phyloP scores from a whole-genome alignment of 768 basidiomycete species.

The Amanita jacksonii region DNA sequence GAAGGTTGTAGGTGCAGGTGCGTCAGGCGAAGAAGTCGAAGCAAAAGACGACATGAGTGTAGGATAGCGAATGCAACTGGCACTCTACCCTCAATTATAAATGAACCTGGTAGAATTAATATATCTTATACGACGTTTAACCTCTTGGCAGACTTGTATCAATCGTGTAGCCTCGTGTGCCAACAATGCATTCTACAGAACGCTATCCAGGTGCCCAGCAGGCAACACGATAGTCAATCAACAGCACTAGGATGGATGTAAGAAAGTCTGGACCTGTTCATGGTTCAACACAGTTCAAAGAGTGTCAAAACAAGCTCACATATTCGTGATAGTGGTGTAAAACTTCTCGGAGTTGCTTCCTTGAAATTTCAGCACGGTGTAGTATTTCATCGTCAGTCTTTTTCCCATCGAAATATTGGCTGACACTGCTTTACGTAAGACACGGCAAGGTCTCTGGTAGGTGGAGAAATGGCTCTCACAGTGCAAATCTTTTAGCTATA shows the following conservation, averaged over 20 bases:
- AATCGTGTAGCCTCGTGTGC: no score
- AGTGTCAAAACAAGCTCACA: conserved; percentile 34
- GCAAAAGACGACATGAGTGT: conserved; percentile 21
- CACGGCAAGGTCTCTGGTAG: not conserved
- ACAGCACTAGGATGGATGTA: conserved; percentile 37
- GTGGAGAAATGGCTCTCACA: conserved; percentile 46
- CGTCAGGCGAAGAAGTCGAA: no score
- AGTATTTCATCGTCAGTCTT: conserved; percentile 89
- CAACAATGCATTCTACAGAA: no score
- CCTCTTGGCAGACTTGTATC: no score
- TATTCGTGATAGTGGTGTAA: conserved; percentile 83
- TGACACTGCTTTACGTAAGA: conserved; percentile 44
- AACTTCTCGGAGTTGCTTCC: conserved; percentile 77
- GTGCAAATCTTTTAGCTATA: conserved; percentile 66
- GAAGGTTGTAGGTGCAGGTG: no score
- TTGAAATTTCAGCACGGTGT: conserved; percentile 76
- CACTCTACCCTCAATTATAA: no score
- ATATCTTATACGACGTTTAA: no score
- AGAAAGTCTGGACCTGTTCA: conserved; percentile 39
- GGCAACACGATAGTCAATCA: no score
- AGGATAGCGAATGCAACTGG: conserved; percentile 18
- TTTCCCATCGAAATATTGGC: conserved; percentile 91
- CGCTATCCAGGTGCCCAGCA: no score
- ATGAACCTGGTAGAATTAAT: no score
- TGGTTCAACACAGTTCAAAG: not conserved